A percentile compares a stretch with the other conserved stretches of the same genome.
These are phyloP conservation scores for Rhododendron williamsianum DNA, from an alignment of 148 eudicot species.

Conservation along the genomic window DNA sequence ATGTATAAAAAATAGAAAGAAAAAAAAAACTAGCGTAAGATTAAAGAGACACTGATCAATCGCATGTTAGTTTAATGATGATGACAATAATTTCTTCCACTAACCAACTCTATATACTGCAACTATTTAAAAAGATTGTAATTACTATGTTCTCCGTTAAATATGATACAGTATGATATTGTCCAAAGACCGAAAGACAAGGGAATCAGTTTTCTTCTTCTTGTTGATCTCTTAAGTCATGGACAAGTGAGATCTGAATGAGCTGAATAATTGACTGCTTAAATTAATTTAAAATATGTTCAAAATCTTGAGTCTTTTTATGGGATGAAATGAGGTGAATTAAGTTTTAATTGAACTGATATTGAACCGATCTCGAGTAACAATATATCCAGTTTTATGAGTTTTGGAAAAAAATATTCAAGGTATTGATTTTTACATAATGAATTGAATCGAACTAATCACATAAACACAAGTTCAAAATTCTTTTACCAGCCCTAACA, in stretches of 20 bases:
- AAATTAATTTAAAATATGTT: no score
- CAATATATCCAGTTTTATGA: not conserved
- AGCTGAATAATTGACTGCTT: no score
- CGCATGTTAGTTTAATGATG: not conserved
- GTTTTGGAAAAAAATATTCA: no score
- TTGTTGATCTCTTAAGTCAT: not conserved
- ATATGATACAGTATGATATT: not conserved
- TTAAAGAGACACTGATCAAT: not conserved
- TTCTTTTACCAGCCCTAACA: no score
- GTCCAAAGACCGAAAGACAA: not conserved
- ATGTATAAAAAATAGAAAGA: no score
- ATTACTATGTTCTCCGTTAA: not conserved
- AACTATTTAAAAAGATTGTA: not conserved
- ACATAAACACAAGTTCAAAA: no score
- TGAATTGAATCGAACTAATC: no score
- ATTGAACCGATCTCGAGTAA: not conserved
- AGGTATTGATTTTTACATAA: not conserved
- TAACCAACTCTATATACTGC: not conserved
- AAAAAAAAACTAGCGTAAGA: not conserved
- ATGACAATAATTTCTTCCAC: not conserved
- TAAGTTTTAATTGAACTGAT: no score
- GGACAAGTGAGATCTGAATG: no score
- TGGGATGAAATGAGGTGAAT: not conserved
- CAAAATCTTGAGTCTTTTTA: not conserved
- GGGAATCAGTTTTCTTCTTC: not conserved